Evolutionary conservation across 768 basidiomycete genomes (phyloP).

Genomic region (Hypholoma fasciculare): DNA sequence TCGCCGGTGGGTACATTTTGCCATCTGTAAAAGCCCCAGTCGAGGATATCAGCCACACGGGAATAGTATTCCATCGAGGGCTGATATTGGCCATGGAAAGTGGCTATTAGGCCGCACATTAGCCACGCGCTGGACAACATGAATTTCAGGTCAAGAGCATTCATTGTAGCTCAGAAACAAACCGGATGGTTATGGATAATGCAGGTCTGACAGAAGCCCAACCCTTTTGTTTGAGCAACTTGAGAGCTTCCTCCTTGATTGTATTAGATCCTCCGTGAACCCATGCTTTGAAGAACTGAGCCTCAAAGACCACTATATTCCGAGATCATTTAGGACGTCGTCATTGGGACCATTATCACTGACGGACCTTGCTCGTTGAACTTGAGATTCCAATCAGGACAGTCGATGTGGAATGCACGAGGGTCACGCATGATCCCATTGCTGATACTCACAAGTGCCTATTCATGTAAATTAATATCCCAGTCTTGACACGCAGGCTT

Average conservation of each 20-base stretch:
- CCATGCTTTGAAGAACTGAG: conserved; percentile 30
- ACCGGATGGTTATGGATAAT: conserved; percentile 39
- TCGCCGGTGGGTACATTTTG: conserved; percentile 34
- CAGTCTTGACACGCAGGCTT: background rate
- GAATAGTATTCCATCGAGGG: conserved; percentile 33
- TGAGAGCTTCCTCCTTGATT: conserved; percentile 31
- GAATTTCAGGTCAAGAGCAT: background rate
- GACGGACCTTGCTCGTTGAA: conserved; percentile 37
- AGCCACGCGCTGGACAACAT: conserved; percentile 33
- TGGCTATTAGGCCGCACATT: conserved; percentile 34
- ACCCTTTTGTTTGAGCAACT: conserved; percentile 22
- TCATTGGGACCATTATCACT: background rate
- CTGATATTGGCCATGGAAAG: conserved; percentile 9
- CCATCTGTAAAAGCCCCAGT: conserved; percentile 42
- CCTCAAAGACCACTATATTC: conserved; percentile 31
- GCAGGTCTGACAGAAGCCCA: conserved; percentile 34
- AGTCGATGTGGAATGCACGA: conserved; percentile 37
- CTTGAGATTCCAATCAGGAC: conserved; percentile 32
- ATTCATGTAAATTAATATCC: background rate
- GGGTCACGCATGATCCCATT: conserved; percentile 39
- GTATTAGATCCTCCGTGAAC: conserved; percentile 28
- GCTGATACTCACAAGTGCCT: conserved; percentile 32
- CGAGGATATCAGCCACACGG: conserved; percentile 37
- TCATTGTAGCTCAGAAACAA: conserved; percentile 1
- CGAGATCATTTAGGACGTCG: background rate